These are phyloP conservation scores for Tolypocladium paradoxum DNA, from an alignment of 2,329 filamentous ascomycete genomes.

Conservation along the genomic window DNA sequence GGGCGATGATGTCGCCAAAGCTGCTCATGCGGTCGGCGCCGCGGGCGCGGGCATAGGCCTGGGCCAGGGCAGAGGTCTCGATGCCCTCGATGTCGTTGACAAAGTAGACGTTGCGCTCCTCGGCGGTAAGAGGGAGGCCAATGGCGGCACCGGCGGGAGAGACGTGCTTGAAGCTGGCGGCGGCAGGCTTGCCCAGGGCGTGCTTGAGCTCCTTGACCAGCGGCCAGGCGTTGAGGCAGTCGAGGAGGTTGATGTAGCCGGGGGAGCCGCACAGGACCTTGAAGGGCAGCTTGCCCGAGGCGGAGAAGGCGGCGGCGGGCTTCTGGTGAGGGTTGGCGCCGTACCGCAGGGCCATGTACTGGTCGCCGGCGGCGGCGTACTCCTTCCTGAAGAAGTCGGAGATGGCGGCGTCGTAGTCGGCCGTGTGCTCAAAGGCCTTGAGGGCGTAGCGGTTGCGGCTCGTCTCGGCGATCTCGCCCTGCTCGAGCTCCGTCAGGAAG, in stretches of 20 bases:
- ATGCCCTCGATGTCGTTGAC: constrained; percentile 90
- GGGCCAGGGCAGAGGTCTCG: constrained; percentile 74
- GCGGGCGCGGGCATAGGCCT: constrained; percentile 90
- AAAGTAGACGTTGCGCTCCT: constrained; percentile 96
- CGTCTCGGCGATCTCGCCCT: constrained; percentile 74
- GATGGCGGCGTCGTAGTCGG: constrained; percentile 91
- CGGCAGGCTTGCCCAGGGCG: constrained; percentile 77
- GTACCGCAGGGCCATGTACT: constrained; percentile 81
- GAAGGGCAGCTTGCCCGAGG: constrained; percentile 72
- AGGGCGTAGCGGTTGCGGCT: constrained; percentile 85
- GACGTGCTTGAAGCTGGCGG: constrained; percentile 98
- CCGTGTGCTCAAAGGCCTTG: constrained; percentile 97
- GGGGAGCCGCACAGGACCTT: constrained; percentile 83
- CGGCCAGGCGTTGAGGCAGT: constrained; percentile 93
- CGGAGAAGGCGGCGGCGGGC: constrained; percentile 76
- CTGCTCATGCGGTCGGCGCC: constrained; percentile 98
- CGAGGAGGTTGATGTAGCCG: constrained; percentile 94
- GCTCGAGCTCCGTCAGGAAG: constrained; percentile 82
- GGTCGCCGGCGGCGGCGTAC: constrained; percentile 75
- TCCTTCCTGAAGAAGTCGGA: constrained; percentile 96
- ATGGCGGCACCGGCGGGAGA: constrained; percentile 94
- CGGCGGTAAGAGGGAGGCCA: constrained; percentile 72
- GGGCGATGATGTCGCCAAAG: constrained; percentile 92
- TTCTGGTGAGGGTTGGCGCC: constrained; percentile 98
- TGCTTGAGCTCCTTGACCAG: constrained; percentile 92